Evolutionary conservation across 495 filamentous ascomycete species (phyloP).

Genomic region (Lepidopterella palustris): DNA sequence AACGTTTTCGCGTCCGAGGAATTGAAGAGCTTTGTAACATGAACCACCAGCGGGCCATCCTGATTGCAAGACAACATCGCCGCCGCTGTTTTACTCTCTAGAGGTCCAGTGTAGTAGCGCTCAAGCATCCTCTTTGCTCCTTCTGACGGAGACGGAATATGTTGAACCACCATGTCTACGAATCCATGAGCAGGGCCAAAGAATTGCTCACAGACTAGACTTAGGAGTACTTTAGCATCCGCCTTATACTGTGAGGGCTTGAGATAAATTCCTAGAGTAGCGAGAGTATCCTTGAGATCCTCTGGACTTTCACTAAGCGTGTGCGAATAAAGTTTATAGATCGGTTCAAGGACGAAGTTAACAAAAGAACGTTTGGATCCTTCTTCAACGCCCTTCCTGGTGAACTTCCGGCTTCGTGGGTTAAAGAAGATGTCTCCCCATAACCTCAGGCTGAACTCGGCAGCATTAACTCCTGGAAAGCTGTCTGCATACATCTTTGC

Average conservation of each 20-base stretch:
- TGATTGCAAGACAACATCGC: slow-evolving; percentile 78
- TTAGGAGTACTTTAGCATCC: slow-evolving; percentile 82
- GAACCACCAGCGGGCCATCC: slow-evolving; percentile 82
- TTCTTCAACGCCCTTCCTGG: slow-evolving; percentile 76
- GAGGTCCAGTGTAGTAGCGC: slow-evolving; percentile 88
- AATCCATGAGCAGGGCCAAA: slow-evolving; percentile 86
- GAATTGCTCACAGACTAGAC: slow-evolving; percentile 88
- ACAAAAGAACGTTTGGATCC: slow-evolving; percentile 81
- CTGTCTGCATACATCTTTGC: slow-evolving; percentile 92
- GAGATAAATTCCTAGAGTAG: slow-evolving; percentile 69
- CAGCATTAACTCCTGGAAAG: slow-evolving; percentile 69
- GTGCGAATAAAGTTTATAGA: slow-evolving; percentile 96
- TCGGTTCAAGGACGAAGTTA: slow-evolving; percentile 89
- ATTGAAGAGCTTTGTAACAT: slow-evolving; percentile 89
- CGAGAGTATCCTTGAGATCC: slow-evolving; percentile 74
- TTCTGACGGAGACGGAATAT: slow-evolving; percentile 80
- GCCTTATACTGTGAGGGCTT: slow-evolving; percentile 88
- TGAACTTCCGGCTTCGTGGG: slow-evolving; percentile 81
- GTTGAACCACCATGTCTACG: slow-evolving; percentile 89
- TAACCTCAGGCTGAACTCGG: slow-evolving; percentile 71
- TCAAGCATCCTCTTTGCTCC: slow-evolving; percentile 70
- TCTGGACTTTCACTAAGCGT: slow-evolving; percentile 87
- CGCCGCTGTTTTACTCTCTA: slow-evolving; percentile 75
- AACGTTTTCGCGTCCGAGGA: slow-evolving; percentile 81
- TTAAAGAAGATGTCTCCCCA: slow-evolving; percentile 99